These are phyloP conservation scores for Cystobasidium slooffiae DNA, from an alignment of 1,284 basidiomycete genomes.

Conservation along the genomic window DNA sequence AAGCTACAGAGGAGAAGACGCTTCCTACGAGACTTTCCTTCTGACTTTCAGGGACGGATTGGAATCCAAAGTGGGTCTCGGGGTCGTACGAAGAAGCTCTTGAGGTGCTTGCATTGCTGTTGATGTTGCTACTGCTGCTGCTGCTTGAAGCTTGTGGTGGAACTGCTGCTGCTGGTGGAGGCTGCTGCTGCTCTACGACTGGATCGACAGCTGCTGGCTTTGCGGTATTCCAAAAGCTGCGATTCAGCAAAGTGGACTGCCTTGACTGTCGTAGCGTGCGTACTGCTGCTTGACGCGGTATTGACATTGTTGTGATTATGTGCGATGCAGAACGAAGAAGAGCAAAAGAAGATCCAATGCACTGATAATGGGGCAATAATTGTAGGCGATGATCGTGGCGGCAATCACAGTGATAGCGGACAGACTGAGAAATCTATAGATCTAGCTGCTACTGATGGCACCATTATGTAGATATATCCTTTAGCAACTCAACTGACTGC, in stretches of 20 bases:
- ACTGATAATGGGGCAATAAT: neutral
- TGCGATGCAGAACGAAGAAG: neutral
- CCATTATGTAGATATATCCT: no score
- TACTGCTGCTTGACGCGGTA: neutral
- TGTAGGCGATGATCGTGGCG: neutral
- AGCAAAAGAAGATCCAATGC: neutral
- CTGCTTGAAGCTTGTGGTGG: neutral
- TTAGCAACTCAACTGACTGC: neutral
- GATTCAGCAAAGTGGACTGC: neutral
- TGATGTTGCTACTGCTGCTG: neutral
- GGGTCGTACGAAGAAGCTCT: neutral
- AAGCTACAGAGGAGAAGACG: conserved; percentile 95
- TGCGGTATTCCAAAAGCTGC: conserved; percentile 15
- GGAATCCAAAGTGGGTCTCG: conserved; percentile 60
- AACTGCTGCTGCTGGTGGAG: neutral
- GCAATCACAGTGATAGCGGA: neutral
- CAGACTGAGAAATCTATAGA: neutral
- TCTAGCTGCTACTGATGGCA: no score
- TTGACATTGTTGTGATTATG: neutral
- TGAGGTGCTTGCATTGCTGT: conserved; percentile 2
- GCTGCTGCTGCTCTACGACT: neutral
- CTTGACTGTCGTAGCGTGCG: neutral
- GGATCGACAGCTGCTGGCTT: conserved; percentile 4
- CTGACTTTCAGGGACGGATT: conserved; percentile 56
- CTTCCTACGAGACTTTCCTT: conserved; percentile 70